Evolutionary conservation across 2,329 filamentous ascomycete genomes (phyloP), one percentile per base, ranked within the genome.

Genomic region (Cercospora berteroae): DNA sequence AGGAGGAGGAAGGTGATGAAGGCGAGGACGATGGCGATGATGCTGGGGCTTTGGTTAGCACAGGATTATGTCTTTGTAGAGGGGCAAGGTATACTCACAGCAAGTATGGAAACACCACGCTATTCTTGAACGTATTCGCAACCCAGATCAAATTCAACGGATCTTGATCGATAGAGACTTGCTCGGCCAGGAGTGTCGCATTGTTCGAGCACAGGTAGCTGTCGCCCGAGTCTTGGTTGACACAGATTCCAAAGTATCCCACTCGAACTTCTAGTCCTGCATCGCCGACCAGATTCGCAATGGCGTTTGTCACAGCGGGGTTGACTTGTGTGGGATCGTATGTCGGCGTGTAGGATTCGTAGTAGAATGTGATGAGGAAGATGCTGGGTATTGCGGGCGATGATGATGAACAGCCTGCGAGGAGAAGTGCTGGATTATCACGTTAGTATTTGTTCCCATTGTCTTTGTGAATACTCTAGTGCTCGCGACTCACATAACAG

Each of bases 301-400:
- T 95, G 66, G 93, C 92, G 16, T 88, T 88, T 70, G 92, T 90
- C 67, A 95, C 90, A 67, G 90, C 92, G 69, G 96, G 96, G 79
- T 97, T 89, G 73, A 97, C 93, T 82, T 98, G 94, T 9, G 94
- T 87, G 5, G 93, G 91, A 74, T 92, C 89, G 73, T 94, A 94
- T 29, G 87, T 84, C 3, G 95, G 92, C 20, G 89, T 88, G 82
- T 97, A 97, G 70, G 87, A 85, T 79, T 96, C 84, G 83, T 97
- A 99, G 87, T 96, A 98, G 76, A 99, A 88, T n/a, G 94, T 97
- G 72, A 99, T 92, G 73, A 99, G 88, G 86, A 97, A 99, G 81
- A 99, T 98, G 77, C 90, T 89, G 27, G 95, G 95, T 74, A 99
- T 97, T 64, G 96, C 84, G 2, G 94, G 95, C 61, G 94, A 97